Base-by-base conservation (phyloP, 2,329 filamentous ascomycete species). In the Capronia epimyces region DNA sequence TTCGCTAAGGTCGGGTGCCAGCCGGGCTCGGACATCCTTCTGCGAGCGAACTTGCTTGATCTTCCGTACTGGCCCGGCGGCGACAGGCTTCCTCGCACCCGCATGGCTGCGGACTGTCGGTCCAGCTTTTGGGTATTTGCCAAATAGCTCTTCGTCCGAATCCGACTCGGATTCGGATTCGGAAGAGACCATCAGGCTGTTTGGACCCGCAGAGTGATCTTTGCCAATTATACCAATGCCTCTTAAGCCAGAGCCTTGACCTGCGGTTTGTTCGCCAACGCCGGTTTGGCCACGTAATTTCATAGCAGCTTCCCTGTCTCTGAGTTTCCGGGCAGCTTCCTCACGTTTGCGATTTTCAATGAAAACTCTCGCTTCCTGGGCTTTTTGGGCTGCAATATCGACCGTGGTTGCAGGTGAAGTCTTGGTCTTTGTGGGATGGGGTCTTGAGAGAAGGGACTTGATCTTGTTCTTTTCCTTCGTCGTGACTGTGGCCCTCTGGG, bases 21-120 rank as follows among this genome's bases (percentile, higher is more conserved):
- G 76, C 56, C 93, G 85, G 57, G 93, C 91, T 61, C 91, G 85
- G 82, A 96, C 91, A 69, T 98, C 93, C 68, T 95, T 95, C 40
- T 85, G 82, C 13, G 89, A 91, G 43, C 91, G 82, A 56, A 84
- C 76, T 45, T 89, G 80, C 66, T 88, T 87, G 59, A 81, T 74
- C 71, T 96, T 95, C 70, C 89, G 91, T 50, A 94, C 82, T 0
- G 91, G 91, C 12, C 82, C 83, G 37, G 80, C 79, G 8, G 48
- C 41, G 2, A 60, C 21, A 10, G 53, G 46, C 16, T 50, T 46
- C 15, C 53, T 48, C 40, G 24, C 31, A 20, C 53, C 43, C 78
- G 75, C 62, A 81, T 78, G 58, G 82, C 65, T 22, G 77, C 68
- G 57, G 67, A 67, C 50, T 64, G 43, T 71, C 66, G 3, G 70